phyloP scores from a whole-genome alignment of 116 monocot genomes.

The Zostera marina region DNA sequence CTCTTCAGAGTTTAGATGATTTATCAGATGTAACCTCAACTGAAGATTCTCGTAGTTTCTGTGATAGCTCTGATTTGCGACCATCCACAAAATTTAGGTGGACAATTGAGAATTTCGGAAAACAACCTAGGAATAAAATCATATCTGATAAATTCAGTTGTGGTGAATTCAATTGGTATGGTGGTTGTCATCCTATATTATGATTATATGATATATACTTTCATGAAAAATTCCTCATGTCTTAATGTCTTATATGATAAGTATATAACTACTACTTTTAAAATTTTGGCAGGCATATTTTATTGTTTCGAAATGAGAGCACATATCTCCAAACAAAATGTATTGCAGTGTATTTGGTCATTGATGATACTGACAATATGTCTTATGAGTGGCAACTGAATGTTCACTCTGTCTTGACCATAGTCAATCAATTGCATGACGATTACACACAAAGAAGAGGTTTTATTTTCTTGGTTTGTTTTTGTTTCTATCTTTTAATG shows the following conservation, averaged over 20 bases:
- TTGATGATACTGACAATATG: conserved; percentile 60
- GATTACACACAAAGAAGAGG: conserved; percentile 82
- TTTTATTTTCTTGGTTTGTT: conserved; percentile 4
- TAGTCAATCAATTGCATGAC: conserved; percentile 69
- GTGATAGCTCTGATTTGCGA: conserved; percentile 16
- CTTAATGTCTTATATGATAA: background rate
- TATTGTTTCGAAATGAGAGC: conserved; percentile 95
- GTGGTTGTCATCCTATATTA: too few species aligned
- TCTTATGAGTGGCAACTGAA: conserved; percentile 90
- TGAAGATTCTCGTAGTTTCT: too few species aligned
- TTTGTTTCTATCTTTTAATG: too few species aligned
- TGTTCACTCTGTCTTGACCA: conserved; percentile 78
- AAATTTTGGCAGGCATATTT: conserved; percentile 47
- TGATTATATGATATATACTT: too few species aligned
- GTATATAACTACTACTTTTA: background rate
- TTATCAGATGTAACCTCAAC: too few species aligned
- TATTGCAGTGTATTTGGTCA: conserved; percentile 89
- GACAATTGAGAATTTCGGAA: conserved; percentile 80
- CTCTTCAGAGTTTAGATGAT: too few species aligned
- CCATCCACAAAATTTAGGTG: conserved; percentile 69
- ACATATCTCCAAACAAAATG: conserved; percentile 61
- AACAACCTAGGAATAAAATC: conserved; percentile 62
- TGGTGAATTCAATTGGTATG: conserved; percentile 81
- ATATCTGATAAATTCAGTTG: conserved; percentile 66
- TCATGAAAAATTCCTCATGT: background rate